Conservation (phyloP, 306 rosid species). For the Betula pendula region DNA sequence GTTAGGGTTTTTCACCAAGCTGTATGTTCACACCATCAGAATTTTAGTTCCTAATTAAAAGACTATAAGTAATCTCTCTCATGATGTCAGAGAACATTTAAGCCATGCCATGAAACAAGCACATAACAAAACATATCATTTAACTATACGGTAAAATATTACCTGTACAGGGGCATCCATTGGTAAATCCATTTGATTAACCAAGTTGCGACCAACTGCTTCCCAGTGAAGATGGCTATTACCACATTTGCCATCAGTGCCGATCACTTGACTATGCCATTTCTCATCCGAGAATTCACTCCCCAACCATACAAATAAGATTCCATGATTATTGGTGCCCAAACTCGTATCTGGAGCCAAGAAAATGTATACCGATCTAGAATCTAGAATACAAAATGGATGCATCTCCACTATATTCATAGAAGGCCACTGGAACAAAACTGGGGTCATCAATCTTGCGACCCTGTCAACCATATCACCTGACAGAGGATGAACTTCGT, state of each 20-base stretch:
- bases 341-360: conserved; percentile 28
- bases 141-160: not conserved
- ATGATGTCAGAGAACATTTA: not conserved
- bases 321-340: conserved; percentile 10
- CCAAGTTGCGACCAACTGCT: conserved; percentile 32
- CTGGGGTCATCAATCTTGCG: conserved; percentile 16
- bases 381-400: conserved; percentile 28
- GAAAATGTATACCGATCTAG: conserved; percentile 37
- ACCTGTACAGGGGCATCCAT: conserved; percentile 43
- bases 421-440: conserved; percentile 47
- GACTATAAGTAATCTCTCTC: not conserved
- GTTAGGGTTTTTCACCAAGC: not conserved
- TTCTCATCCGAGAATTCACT: conserved; percentile 22
- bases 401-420: conserved; percentile 30
- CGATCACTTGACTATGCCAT: conserved; percentile 9
- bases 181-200: conserved; percentile 36
- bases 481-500: not conserved
- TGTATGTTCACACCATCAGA: not conserved
- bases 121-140: not conserved
- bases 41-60: not conserved
- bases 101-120: conserved; percentile 1
- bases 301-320: conserved; percentile 47
- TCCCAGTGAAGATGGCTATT: conserved; percentile 32
- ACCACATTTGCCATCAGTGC: not conserved
- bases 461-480: conserved; percentile 8